Evolutionary conservation across 2,329 filamentous ascomycete genomes (phyloP), one percentile per base, ranked within the genome.

Genomic region (Fusarium buharicum): DNA sequence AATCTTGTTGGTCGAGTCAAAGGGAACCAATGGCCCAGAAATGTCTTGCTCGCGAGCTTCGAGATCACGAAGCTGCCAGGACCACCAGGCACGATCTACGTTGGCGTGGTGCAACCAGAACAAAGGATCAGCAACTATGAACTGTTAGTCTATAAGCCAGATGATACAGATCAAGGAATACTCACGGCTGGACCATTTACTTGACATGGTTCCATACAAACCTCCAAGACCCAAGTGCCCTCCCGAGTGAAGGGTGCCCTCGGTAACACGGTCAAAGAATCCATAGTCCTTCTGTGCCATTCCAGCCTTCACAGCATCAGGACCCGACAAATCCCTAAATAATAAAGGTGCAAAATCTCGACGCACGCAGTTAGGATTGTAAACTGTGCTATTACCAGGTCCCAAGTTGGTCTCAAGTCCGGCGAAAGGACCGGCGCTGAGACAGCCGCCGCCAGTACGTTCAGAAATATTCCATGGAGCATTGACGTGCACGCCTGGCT

Each of bases 61-160:
- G 1, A 66, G 37, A 13, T 66, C 41, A 0, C 50, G 58, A 14
- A 54, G 13, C 16, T 67, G 56, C 64, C 60, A 67, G 6, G 60
- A 49, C 60, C 60, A 70, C 68, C 70, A 74, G 12, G 59, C 54
- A 1, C 67, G 62, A 50, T 74, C 72, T 3, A 74, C 60, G 11
- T 74, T 72, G 36, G 64, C 58, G 2, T 73, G 72, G 13, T 73
- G 71, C 0, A 74, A 46, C 59, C 65, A 73, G 45, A 73, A 73
- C 1, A 74, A 33, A 18, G 70, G 67, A 39, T 74, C 72, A 22
- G 44, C 50, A 1, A 62, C 62, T 66, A 0, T 2, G 1, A 11
- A 12, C 1, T 14, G 34, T 66, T 4, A 62, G 36, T 36, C 22
- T 3, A 6, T 8, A 0, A 11, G 4, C 7, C 4, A n/a, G 20